Evolutionary conservation across 2,329 filamentous ascomycete genomes (phyloP).

Genomic region (Pseudocercospora crystallina): DNA sequence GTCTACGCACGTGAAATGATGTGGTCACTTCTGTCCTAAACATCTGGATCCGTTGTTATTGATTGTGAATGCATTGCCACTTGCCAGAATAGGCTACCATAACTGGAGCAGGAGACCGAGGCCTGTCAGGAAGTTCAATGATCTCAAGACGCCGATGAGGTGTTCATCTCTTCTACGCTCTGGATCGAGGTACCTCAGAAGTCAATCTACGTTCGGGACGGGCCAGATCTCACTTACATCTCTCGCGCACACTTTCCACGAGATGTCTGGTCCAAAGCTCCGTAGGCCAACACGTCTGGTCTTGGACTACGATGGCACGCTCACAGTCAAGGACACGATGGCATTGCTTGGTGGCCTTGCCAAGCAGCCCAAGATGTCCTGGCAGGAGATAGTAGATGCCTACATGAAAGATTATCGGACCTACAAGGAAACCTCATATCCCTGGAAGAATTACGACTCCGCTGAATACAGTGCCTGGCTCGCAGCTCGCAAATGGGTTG

Average conservation of each 20-base stretch:
- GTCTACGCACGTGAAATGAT: no score
- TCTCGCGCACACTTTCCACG: neutral
- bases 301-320: slow-evolving; percentile 51
- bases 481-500: slow-evolving; percentile 37
- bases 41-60: no score
- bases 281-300: slow-evolving; percentile 29
- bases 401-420: slow-evolving; percentile 43
- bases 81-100: no score
- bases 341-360: slow-evolving; percentile 43
- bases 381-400: slow-evolving; percentile 40
- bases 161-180: neutral
- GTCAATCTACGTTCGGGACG: no score
- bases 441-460: slow-evolving; percentile 29
- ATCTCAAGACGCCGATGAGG: slow-evolving; percentile 1
- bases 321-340: slow-evolving; percentile 48
- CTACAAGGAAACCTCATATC: slow-evolving; percentile 35
- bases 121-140: neutral
- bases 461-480: slow-evolving; percentile 41
- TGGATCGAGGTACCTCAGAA: neutral
- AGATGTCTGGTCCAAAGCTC: slow-evolving; percentile 13
- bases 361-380: slow-evolving; percentile 25
- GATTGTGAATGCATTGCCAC: no score
- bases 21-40: no score
- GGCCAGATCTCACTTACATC: no score
- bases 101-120: no score